These are phyloP conservation scores for Pinus taeda DNA, from an alignment of 75 land plant species.

Conservation along the genomic window DNA sequence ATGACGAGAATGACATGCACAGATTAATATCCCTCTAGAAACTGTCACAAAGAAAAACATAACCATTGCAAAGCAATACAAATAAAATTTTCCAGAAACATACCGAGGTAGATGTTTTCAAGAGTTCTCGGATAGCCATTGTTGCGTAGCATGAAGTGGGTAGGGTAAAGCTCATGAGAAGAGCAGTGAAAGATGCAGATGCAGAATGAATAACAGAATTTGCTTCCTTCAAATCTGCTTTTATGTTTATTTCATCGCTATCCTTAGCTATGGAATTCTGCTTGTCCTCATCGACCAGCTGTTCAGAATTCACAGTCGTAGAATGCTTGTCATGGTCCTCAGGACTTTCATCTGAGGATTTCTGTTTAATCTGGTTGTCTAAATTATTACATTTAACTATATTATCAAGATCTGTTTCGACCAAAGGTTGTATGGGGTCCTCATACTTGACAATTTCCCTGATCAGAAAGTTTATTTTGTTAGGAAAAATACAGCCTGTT, in stretches of 20 bases:
- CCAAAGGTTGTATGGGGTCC: constrained; percentile 59
- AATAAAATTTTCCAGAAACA: constrained; percentile 10
- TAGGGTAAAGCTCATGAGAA: constrained; percentile 72
- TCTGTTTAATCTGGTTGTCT: neutral
- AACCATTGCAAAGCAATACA: neutral
- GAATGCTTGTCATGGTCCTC: neutral
- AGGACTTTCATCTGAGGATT: neutral
- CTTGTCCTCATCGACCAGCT: neutral
- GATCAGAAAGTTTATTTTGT: constrained; percentile 5
- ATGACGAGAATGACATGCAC: neutral
- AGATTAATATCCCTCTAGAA: neutral
- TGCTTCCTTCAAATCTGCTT: constrained; percentile 5
- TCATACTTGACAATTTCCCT: constrained; percentile 79
- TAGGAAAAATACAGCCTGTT: neutral
- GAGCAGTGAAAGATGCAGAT: constrained; percentile 43
- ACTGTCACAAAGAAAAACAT: neutral
- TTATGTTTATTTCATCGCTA: constrained; percentile 1
- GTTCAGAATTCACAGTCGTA: neutral
- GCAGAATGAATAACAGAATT: constrained; percentile 8
- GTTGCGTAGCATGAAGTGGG: constrained; percentile 95
- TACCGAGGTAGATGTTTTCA: constrained; percentile 92
- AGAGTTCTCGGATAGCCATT: constrained; percentile 91
- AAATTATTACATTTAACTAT: constrained; percentile 20
- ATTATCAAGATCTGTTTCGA: constrained; percentile 75
- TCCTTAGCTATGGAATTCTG: constrained; percentile 1